phyloP scores from a whole-genome alignment of 148 eudicot genomes.

The Pharnaceum exiguum region DNA sequence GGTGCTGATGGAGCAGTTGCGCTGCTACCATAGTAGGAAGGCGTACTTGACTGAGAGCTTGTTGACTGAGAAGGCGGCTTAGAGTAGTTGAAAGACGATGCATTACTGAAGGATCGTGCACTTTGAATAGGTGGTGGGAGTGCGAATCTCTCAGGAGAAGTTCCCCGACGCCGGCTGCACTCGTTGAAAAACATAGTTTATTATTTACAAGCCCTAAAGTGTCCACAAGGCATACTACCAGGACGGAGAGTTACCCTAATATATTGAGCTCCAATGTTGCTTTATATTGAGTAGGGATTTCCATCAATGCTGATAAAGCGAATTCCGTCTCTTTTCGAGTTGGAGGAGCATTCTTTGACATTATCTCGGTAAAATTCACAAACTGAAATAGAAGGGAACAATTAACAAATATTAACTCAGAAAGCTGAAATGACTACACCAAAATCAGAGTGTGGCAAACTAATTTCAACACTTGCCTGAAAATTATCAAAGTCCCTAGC shows the following conservation, averaged over 20 bases:
- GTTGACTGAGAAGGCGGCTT: constrained; percentile 40
- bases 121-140: constrained; percentile 72
- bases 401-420: neutral
- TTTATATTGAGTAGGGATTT: constrained; percentile 87
- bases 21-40: constrained; percentile 30
- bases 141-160: constrained; percentile 51
- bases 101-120: constrained; percentile 24
- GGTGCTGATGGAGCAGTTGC: constrained; percentile 32
- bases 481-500: constrained; percentile 92
- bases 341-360: constrained; percentile 64
- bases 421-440: neutral
- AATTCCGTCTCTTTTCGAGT: constrained; percentile 85
- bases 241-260: constrained; percentile 53
- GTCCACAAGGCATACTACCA: neutral
- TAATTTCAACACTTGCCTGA: constrained; percentile 43
- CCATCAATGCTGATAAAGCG: constrained; percentile 90
- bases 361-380: constrained; percentile 89
- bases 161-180: constrained; percentile 58
- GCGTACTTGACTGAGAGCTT: constrained; percentile 39
- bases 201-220: neutral
- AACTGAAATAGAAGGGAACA: constrained; percentile 39
- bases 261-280: constrained; percentile 78
- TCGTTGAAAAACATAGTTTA: neutral
- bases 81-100: constrained; percentile 34
- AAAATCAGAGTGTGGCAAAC: constrained; percentile 1